Conservation (phyloP, 164 flowering plant species). For the Magnolia sinica region DNA sequence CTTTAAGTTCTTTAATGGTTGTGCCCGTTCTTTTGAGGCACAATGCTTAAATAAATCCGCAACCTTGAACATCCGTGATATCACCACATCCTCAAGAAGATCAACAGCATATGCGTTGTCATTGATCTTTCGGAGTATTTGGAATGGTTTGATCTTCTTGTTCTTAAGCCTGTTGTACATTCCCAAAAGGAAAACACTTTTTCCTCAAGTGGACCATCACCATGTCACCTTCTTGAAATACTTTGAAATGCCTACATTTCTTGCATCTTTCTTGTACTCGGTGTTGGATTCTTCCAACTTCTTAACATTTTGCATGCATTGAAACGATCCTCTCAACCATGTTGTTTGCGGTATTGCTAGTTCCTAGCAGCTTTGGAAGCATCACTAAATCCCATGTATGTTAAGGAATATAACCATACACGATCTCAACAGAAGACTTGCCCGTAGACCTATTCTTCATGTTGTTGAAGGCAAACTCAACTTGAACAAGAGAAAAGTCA, state of each 20-base stretch:
- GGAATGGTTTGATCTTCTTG: background rate
- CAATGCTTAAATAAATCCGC: background rate
- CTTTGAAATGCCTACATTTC: background rate
- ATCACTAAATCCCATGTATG: background rate
- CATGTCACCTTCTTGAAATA: background rate
- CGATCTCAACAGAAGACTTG: background rate
- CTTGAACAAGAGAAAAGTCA: background rate
- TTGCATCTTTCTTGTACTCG: background rate
- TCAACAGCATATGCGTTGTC: background rate
- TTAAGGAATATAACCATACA: background rate
- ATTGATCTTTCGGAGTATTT: background rate
- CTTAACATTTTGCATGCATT: background rate
- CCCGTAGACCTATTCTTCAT: background rate
- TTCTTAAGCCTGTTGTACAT: conserved; percentile 1
- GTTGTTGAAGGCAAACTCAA: background rate
- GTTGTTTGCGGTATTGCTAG: background rate
- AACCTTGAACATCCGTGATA: background rate
- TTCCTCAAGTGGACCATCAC: conserved; percentile 1
- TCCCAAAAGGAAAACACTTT: background rate
- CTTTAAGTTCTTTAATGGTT: background rate
- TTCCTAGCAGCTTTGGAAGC: background rate
- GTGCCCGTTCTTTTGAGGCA: background rate
- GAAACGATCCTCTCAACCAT: background rate
- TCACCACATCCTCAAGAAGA: background rate
- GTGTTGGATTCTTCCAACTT: background rate